These are phyloP conservation scores for Microsporum audouinii DNA, from an alignment of 2,329 filamentous ascomycete species.

Conservation along the genomic window DNA sequence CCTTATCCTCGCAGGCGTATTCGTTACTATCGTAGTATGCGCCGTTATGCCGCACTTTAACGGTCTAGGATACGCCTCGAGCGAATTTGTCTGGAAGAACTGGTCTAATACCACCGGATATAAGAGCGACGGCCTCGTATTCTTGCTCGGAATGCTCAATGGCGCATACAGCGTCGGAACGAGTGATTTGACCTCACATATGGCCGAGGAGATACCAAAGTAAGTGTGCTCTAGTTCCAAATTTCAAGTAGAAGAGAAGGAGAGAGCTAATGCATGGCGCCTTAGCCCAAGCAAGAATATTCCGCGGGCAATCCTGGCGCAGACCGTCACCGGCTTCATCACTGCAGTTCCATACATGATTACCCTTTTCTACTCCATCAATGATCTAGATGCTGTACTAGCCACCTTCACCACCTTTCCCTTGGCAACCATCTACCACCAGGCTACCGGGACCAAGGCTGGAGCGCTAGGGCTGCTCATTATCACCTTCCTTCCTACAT, in stretches of 20 bases:
- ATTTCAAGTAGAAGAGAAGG: not conserved
- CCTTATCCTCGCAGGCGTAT: constrained; percentile 43
- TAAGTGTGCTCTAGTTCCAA: constrained; percentile 11
- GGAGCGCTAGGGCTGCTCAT: constrained; percentile 48
- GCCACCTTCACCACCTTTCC: constrained; percentile 34
- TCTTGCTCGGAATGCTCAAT: constrained; percentile 55
- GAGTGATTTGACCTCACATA: constrained; percentile 53
- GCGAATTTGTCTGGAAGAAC: constrained; percentile 45
- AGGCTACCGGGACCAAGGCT: constrained; percentile 39
- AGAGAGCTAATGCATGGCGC: not conserved
- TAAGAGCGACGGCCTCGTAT: constrained; percentile 48
- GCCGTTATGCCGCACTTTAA: constrained; percentile 43
- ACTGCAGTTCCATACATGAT: constrained; percentile 41
- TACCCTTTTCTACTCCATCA: constrained; percentile 42
- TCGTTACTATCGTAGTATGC: constrained; percentile 44
- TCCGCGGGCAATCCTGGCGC: constrained; percentile 40
- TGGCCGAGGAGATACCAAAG: constrained; percentile 53
- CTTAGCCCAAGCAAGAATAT: constrained; percentile 33
- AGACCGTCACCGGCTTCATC: constrained; percentile 39
- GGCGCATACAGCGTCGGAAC: constrained; percentile 58
- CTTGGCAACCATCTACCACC: constrained; percentile 38
- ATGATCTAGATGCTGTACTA: constrained; percentile 33
- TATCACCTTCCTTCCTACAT: constrained; percentile 45
- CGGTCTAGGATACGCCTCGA: constrained; percentile 35
- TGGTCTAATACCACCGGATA: constrained; percentile 40